A percentile compares a stretch with the other conserved stretches of the same genome.
Evolutionary conservation across 164 flowering plant genomes (phyloP).

Genomic region (Chloranthus sessilifolius): DNA sequence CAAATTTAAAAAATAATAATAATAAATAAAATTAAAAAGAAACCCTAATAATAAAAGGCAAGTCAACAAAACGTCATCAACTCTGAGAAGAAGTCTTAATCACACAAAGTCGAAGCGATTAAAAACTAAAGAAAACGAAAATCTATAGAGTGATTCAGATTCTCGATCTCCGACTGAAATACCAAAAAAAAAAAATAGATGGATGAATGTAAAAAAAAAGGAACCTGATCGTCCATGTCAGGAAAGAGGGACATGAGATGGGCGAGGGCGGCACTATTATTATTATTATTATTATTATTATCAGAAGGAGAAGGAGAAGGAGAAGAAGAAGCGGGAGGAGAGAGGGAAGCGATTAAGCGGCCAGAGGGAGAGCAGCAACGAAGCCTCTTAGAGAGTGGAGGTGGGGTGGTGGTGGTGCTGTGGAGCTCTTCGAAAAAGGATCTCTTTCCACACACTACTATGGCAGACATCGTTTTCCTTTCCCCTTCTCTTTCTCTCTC

Average conservation of each 20-base stretch:
- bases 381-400: conserved; percentile 29
- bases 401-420: conserved; percentile 26
- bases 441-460: conserved; percentile 58
- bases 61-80: no score
- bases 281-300: no score
- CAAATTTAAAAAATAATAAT: no score
- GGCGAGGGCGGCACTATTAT: no score
- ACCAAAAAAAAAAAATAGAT: not conserved
- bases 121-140: no score
- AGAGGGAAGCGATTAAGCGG: conserved; percentile 19
- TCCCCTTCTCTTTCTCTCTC: conserved; percentile 8
- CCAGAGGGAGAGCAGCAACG: conserved; percentile 39
- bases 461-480: conserved; percentile 44
- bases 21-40: no score
- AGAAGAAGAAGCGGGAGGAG: not conserved
- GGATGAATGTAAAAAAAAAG: not conserved
- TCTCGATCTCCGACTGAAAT: no score
- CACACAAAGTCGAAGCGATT: no score
- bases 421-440: conserved; percentile 39
- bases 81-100: no score
- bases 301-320: conserved; percentile 3
- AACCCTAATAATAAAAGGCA: no score
- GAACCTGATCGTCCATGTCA: conserved; percentile 22
- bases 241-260: conserved; percentile 19
- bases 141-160: no score